Conservation (phyloP, 129 eudicot species). For the Centrapalus pauciflorus region DNA sequence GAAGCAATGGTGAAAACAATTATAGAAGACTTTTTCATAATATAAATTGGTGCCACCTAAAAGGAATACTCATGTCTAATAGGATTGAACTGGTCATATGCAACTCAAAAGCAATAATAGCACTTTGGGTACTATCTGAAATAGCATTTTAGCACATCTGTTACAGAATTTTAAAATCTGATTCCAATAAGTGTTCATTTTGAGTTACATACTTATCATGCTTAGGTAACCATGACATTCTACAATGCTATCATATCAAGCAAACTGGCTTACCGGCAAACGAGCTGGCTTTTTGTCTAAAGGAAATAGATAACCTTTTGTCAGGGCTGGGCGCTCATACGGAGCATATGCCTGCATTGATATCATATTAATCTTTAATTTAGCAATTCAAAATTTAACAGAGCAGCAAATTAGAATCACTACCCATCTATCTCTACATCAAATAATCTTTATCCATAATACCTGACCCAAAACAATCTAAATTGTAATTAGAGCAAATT, state of each 20-base stretch:
- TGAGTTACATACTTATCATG: background rate
- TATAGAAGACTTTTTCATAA: background rate
- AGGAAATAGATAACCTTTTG: constrained; percentile 89
- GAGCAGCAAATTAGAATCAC: background rate
- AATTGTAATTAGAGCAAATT: background rate
- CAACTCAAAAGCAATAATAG: constrained; percentile 8
- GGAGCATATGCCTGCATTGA: constrained; percentile 82
- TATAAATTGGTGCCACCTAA: background rate
- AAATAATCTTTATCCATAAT: background rate
- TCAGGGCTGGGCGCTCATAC: constrained; percentile 93
- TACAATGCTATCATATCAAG: background rate
- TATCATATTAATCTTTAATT: background rate
- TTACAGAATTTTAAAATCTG: background rate
- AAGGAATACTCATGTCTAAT: background rate
- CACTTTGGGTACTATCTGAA: background rate
- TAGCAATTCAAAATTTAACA: background rate
- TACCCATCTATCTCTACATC: background rate
- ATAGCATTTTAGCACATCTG: background rate
- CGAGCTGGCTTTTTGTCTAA: constrained; percentile 92
- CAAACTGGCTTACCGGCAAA: constrained; percentile 60
- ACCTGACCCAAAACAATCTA: background rate
- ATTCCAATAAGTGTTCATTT: background rate
- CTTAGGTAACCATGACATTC: background rate
- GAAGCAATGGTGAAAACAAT: constrained; percentile 3
- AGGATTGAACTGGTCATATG: background rate